Evolutionary conservation across 306 rosid species (phyloP).

Genomic region (Corylus heterophylla): DNA sequence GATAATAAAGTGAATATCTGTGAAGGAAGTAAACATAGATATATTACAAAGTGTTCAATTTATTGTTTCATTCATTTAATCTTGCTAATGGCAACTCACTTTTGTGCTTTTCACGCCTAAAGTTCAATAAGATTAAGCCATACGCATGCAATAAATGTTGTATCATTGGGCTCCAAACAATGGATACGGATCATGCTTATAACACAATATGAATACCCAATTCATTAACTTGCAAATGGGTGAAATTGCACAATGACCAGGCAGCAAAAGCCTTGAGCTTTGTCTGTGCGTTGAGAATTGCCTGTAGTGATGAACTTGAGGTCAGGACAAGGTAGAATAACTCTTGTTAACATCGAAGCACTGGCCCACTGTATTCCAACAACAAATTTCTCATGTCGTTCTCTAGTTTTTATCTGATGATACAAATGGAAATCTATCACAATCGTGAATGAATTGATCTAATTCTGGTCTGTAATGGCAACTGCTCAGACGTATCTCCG

Average conservation of each 20-base stretch:
- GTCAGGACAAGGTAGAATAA: neutral
- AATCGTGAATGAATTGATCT: conserved; percentile 46
- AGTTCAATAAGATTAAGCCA: too few species aligned
- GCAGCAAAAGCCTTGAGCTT: neutral
- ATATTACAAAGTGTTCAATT: too few species aligned
- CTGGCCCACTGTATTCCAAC: too few species aligned
- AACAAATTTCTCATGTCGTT: neutral
- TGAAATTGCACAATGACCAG: neutral
- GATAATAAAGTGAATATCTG: too few species aligned
- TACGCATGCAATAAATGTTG: too few species aligned
- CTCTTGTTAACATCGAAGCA: neutral
- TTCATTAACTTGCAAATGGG: neutral
- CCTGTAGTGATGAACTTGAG: neutral
- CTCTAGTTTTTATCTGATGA: neutral
- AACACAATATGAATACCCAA: neutral
- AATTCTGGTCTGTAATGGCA: conserved; percentile 19
- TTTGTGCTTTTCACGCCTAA: too few species aligned
- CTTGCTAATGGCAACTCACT: too few species aligned
- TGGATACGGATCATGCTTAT: neutral
- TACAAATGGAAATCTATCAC: conserved; percentile 21
- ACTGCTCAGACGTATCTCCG: conserved; percentile 25
- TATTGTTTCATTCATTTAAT: too few species aligned
- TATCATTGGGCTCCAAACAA: too few species aligned
- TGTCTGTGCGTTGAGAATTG: neutral
- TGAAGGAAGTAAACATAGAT: too few species aligned